Evolutionary conservation across 2,329 filamentous ascomycete species (phyloP).

Genomic region (Colletotrichum cordylinicola): DNA sequence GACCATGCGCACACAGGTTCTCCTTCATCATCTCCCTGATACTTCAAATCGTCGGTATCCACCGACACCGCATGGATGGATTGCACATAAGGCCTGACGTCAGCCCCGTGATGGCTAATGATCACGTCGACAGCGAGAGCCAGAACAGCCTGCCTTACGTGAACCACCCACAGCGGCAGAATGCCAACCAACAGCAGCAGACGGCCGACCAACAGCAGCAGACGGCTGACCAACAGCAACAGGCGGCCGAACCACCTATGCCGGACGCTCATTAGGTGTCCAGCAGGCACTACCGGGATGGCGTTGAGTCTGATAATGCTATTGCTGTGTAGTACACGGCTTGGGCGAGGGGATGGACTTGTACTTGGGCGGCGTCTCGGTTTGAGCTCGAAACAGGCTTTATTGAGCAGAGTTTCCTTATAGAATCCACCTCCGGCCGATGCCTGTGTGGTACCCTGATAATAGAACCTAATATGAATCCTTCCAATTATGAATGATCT

Average conservation of each 20-base stretch:
- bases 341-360: neutral
- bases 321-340: neutral
- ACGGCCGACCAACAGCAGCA: conserved; percentile 26
- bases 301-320: neutral
- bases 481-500: neutral
- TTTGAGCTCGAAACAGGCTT: neutral
- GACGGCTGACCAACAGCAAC: conserved; percentile 1
- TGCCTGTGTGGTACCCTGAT: neutral
- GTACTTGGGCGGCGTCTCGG: neutral
- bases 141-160: neutral
- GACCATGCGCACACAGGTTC: conserved; percentile 33
- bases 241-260: neutral
- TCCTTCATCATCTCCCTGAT: conserved; percentile 47
- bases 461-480: neutral
- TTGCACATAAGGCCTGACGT: conserved; percentile 40
- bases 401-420: neutral
- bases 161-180: conserved; percentile 24
- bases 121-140: conserved; percentile 28
- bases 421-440: neutral
- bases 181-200: conserved; percentile 22
- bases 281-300: neutral
- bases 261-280: neutral
- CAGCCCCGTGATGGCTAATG: neutral
- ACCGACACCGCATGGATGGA: conserved; percentile 49
- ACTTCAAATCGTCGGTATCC: conserved; percentile 45